Base-by-base conservation (phyloP, 805 yeast species). In the Starmerella powellii region DNA sequence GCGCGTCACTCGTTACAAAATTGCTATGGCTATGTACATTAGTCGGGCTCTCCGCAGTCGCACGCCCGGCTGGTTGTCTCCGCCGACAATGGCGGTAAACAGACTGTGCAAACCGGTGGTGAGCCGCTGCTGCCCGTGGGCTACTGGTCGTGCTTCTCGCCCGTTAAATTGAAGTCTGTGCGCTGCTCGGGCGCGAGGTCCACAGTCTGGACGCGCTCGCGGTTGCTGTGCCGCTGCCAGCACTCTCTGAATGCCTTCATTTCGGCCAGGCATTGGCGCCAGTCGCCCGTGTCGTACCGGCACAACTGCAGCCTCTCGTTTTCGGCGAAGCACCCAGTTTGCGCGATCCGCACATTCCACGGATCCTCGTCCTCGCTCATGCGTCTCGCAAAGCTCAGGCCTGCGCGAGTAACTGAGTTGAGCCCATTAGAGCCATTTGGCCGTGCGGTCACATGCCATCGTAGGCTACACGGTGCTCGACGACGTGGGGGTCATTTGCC, bases 271-370 rank as follows among this genome's bases (percentile, higher is more conserved):
- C 93, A 81, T 53, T 74, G 62, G 41, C 93, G 63, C 94, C 94
- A 83, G 56, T 83, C 93, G 23, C 74, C 74, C 1, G 78, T 78
- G 45, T 81, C 93, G 3, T 85, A 86, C 56, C 80, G 86, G 51
- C 94, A 83, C 27, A 82, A 60, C 40, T 78, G 83, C 26, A 83
- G 62, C 13, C 73, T 73, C 55, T 77, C 60, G 53, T 83, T 83
- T 55, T 83, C 87, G 24, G 71, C 80, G 12, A 72, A 68, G 56
- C 94, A 83, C 1, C 94, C 94, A 0, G 94, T 82, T 27, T 76
- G 68, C 23, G 67, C 69, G 38, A 83, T 83, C 46, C 94, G 63
- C 55, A 69, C 60, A 54, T 83, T 91, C 87, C 80, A 54, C 10
- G 51, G 52, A 31, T 53, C 57, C 24, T 37, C 49, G 21, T 49